Evolutionary conservation across 2,329 filamentous ascomycete genomes (phyloP).

Genomic region (Apiospora phragmitis): DNA sequence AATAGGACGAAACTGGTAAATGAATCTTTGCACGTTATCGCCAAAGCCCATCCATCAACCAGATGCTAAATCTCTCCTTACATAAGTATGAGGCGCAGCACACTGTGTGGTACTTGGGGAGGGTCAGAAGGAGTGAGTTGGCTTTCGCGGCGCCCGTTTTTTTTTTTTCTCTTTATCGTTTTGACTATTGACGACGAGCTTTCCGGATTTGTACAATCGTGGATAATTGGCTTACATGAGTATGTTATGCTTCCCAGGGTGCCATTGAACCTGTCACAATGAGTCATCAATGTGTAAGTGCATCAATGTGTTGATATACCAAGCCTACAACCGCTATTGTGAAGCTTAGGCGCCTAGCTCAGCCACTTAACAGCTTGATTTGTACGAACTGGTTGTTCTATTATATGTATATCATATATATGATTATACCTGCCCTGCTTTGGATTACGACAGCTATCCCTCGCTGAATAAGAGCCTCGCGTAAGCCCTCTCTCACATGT

Average conservation of each 20-base stretch:
- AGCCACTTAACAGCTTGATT: background rate
- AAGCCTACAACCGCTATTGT: background rate
- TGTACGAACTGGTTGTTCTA: background rate
- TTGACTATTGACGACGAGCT: background rate
- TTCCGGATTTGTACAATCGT: background rate
- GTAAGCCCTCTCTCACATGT: background rate
- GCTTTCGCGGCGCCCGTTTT: background rate
- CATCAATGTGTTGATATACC: background rate
- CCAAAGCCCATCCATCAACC: background rate
- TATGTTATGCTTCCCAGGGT: background rate
- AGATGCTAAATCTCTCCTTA: background rate
- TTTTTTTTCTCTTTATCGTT: no score
- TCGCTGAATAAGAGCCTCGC: background rate
- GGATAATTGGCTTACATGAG: background rate
- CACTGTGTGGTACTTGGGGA: background rate
- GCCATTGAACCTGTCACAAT: background rate
- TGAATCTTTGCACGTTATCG: slow-evolving; percentile 1
- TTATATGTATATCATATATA: background rate
- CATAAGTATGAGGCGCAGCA: background rate
- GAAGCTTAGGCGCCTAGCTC: background rate
- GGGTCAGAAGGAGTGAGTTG: background rate
- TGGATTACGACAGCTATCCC: background rate
- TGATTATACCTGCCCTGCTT: background rate
- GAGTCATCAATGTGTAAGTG: background rate
- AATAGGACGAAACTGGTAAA: background rate